Conservation (phyloP, 1,139 yeast genomes). For the Protomyces macrosporus region DNA sequence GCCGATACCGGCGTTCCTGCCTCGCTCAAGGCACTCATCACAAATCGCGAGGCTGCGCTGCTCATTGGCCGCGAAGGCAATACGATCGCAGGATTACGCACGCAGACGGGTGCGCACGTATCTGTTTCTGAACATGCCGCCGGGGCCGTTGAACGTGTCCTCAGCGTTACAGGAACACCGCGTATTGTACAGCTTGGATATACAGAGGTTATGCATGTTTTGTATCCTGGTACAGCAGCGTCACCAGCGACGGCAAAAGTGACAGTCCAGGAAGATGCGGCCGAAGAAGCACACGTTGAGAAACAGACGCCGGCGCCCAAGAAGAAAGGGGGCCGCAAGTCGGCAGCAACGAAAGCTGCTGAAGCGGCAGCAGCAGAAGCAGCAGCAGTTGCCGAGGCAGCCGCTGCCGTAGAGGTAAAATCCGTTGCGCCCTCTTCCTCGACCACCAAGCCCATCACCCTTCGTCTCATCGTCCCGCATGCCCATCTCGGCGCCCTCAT, state of each 20-base stretch:
- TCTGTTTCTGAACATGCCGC: constrained; percentile 73
- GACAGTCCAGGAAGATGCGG: neutral
- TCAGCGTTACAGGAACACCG: constrained; percentile 69
- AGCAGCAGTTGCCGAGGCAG: neutral
- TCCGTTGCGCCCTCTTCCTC: constrained; percentile 38
- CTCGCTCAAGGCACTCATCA: constrained; percentile 28
- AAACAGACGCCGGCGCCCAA: neutral
- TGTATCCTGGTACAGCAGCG: neutral
- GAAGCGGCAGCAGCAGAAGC: constrained; percentile 41
- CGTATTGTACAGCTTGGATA: constrained; percentile 63
- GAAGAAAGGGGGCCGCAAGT: neutral
- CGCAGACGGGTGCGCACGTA: constrained; percentile 59
- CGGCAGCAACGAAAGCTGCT: neutral
- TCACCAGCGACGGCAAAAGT: too few species aligned
- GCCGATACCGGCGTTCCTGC: constrained; percentile 30
- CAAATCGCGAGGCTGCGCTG: constrained; percentile 32
- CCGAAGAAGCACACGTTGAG: neutral
- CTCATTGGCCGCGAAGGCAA: constrained; percentile 29
- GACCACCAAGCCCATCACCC: constrained; percentile 51
- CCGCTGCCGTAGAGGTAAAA: constrained; percentile 17
- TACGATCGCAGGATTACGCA: constrained; percentile 46
- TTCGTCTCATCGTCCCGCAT: constrained; percentile 70
- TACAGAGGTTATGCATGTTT: neutral
- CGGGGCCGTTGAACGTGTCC: constrained; percentile 71
- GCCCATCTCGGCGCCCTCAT: constrained; percentile 76